Base-by-base conservation (phyloP, 495 filamentous ascomycete species). In the Talaromyces nanjingensis region DNA sequence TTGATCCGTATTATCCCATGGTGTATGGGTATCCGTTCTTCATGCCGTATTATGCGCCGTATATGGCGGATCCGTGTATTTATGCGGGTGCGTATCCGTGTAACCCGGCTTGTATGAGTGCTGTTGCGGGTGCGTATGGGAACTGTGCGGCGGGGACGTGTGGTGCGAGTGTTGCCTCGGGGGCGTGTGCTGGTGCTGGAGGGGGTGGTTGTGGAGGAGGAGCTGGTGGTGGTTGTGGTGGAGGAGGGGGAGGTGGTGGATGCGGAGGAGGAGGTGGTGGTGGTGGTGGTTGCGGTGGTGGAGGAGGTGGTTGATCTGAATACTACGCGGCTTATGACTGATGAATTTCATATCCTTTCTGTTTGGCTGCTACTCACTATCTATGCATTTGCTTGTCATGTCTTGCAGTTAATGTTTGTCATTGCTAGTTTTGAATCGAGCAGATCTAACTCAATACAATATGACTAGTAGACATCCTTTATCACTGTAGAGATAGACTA, bases 11-110 rank as follows among this genome's bases (percentile, higher is more conserved):
- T 42, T 75, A 72, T 52, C 73, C 77, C 9, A 65, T 73, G 54
- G 66, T 72, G 7, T 82, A 76, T 70, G 79, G 77, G 34, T 84
- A 75, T 66, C 80, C 79, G 9, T 73, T 75, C 45, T 82, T 75
- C 69, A 77, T 82, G 56, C 83, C 77, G 61, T 85, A 73, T 64
- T 88, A 78, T 72, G 81, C 65, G 31, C 82, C 74, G 34, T 87
- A 80, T 55, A 79, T 70, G 71, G 78, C 67, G 70, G 87, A 76
- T 62, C 81, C 75, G 63, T 73, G 76, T 18, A 76, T 81, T 25
- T 70, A 72, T 52, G 65, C 67, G 1, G 74, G 69, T 33, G 68
- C 74, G 0, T 85, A 84, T 64, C 72, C 73, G 1, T 63, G 67
- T 14, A 77, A 83, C 60, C 82, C 79, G 4, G 66, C 66, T 25